Conservation (phyloP, 805 yeast genomes). For the Candida silvatica region DNA sequence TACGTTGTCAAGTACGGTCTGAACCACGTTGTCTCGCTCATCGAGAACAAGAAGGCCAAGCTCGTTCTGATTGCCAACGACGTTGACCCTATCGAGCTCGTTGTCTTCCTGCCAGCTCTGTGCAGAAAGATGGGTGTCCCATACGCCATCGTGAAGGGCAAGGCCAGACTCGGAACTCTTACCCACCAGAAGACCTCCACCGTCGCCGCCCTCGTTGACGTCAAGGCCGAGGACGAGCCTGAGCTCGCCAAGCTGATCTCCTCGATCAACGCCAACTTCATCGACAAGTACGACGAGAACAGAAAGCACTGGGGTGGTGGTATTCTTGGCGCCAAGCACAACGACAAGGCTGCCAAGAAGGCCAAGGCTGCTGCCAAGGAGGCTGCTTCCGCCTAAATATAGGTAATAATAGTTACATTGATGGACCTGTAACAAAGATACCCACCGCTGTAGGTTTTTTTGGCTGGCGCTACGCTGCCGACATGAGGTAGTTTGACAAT, state of each 20-base stretch:
- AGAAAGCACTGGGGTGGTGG: conserved; percentile 99
- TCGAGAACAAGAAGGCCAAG: conserved; percentile 98
- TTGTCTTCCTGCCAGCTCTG: conserved; percentile 94
- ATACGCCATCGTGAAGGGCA: conserved; percentile 96
- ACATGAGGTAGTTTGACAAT: neutral
- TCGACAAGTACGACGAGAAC: conserved; percentile 87
- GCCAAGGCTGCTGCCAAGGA: conserved; percentile 35
- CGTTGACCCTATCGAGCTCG: conserved; percentile 98
- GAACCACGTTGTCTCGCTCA: conserved; percentile 95
- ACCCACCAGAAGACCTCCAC: conserved; percentile 97
- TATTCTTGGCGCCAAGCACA: conserved; percentile 91
- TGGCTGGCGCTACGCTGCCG: neutral
- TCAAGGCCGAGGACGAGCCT: conserved; percentile 88
- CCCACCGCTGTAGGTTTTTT: neutral
- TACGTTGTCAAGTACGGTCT: conserved; percentile 96
- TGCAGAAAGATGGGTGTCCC: conserved; percentile 99
- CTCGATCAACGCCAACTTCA: conserved; percentile 88
- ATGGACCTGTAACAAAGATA: neutral
- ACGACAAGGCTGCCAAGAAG: conserved; percentile 73
- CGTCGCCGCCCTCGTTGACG: conserved; percentile 96
- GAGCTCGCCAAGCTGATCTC: conserved; percentile 89
- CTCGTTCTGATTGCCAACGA: conserved; percentile 97
- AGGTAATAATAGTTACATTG: too few species aligned
- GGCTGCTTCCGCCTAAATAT: conserved; percentile 50
- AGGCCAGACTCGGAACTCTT: conserved; percentile 96